Base-by-base conservation (phyloP, 805 yeast genomes). In the Clavispora santaluciae region DNA sequence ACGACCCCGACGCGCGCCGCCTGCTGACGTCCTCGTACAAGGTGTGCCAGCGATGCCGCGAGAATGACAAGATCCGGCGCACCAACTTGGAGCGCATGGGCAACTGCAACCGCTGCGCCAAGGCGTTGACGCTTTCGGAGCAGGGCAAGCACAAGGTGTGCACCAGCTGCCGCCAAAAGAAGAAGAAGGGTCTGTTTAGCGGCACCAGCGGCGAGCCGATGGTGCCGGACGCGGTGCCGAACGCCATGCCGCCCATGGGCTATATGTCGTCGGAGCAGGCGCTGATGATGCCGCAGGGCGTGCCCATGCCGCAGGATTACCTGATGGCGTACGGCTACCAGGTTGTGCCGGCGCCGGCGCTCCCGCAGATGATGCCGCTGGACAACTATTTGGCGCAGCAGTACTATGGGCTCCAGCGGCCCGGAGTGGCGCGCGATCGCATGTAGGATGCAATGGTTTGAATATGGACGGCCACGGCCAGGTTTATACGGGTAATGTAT, bases 21-120 rank as follows among this genome's bases (percentile, higher is more conserved):
- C 52, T 57, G 30, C 43, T 51, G 25, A 53, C 48, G 26, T 18
- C 46, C 25, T 59, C 55, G 15, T 81, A 64, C 59, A 81, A 80
- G 54, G 86, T 81, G n/a, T 81, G 87, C 54, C 64, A 71, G 44
- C 63, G 85, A 46, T 81, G 87, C 56, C 66, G 86, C 43, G 75
- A 69, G 35, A 79, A 77, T 49, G 86, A 80, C 54, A 78, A 75
- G 53, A 60, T 73, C 35, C 65, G 86, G 46, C 59, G 86, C 43
- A 66, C 75, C 23, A 72, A 72, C 38, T 59, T 81, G 44, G 86
- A 79, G 52, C 71, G 70, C 43, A 59, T 68, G 50, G 84, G 85
- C 11, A 70, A 74, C 39, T 81, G 86, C 53, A 79, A 78, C 53
- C 67, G 86, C 39, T 81, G 86, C 59, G 80, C 83, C 4, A 64